phyloP scores from a whole-genome alignment of 1,139 yeast species.

The Debaryomyces coudertii region DNA sequence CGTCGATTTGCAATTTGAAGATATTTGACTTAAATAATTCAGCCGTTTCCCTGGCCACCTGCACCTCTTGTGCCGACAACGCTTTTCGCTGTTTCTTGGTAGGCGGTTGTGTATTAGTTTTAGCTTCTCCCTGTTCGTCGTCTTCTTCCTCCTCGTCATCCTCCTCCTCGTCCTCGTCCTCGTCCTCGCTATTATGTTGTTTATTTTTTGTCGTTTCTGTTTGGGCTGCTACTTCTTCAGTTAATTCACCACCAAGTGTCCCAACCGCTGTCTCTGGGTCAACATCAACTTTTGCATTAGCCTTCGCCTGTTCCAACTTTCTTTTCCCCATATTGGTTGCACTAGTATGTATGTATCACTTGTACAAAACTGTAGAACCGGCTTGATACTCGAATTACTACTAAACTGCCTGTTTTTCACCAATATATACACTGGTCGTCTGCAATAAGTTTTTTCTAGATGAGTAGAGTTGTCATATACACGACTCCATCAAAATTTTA shows the following conservation, averaged over 20 bases:
- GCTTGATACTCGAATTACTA: conserved; percentile 3
- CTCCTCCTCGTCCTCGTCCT: conserved; percentile 18
- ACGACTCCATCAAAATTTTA: conserved; percentile 1
- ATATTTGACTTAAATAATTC: conserved; percentile 92
- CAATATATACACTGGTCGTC: neutral
- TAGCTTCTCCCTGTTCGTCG: conserved; percentile 17
- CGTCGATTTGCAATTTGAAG: conserved; percentile 93
- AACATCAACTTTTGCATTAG: conserved; percentile 9
- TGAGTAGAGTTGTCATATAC: conserved; percentile 7
- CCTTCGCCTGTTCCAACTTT: conserved; percentile 22
- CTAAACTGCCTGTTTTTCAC: conserved; percentile 4
- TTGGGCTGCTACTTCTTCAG: conserved; percentile 4
- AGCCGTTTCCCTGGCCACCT: conserved; percentile 89
- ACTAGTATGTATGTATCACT: neutral
- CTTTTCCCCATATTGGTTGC: conserved; percentile 33
- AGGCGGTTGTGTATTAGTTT: conserved; percentile 21
- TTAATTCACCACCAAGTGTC: conserved; percentile 15
- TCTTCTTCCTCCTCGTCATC: conserved; percentile 19
- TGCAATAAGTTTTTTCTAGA: conserved; percentile 9
- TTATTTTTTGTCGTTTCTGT: conserved; percentile 14
- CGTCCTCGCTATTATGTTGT: conserved; percentile 18
- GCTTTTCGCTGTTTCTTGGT: conserved; percentile 44
- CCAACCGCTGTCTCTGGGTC: conserved; percentile 10
- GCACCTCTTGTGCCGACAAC: conserved; percentile 81
- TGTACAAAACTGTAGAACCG: conserved; percentile 6